A percentile compares a stretch with the other conserved stretches of the same genome.
phyloP scores from a whole-genome alignment of 164 flowering plant genomes.

The Berberis vulgaris region DNA sequence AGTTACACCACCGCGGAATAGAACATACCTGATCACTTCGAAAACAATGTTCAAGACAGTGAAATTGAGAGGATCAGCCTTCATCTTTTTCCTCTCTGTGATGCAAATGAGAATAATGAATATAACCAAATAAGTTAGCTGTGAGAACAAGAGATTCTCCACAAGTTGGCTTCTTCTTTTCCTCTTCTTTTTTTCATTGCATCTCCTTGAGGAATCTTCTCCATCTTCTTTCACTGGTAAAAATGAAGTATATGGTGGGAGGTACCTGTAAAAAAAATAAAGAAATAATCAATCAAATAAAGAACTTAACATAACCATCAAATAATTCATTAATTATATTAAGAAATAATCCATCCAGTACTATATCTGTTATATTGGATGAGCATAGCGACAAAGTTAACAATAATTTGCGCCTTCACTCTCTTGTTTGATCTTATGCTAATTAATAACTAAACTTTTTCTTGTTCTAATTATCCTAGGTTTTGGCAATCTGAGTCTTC shows the following conservation, averaged over 20 bases:
- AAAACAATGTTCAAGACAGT: slow-evolving; percentile 29
- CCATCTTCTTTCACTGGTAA: slow-evolving; percentile 23
- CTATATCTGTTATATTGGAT: too few relatives aligned
- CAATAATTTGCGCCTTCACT: too few relatives aligned
- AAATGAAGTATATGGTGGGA: slow-evolving; percentile 58
- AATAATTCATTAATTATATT: neutral
- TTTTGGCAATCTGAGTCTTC: too few relatives aligned
- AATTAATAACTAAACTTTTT: too few relatives aligned
- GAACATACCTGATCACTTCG: slow-evolving; percentile 36
- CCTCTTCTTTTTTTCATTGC: slow-evolving; percentile 1
- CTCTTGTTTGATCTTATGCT: too few relatives aligned
- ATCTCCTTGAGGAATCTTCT: neutral
- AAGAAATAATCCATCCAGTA: too few relatives aligned
- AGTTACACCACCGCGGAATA: neutral
- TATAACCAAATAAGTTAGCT: slow-evolving; percentile 29
- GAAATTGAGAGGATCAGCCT: slow-evolving; percentile 48
- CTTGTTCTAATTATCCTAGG: too few relatives aligned
- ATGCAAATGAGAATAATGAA: slow-evolving; percentile 38
- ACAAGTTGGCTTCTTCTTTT: neutral
- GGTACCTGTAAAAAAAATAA: slow-evolving; percentile 44
- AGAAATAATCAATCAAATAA: neutral
- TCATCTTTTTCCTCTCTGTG: slow-evolving; percentile 31
- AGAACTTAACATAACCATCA: neutral
- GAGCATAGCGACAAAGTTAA: too few relatives aligned
- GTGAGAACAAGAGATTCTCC: slow-evolving; percentile 29